Conservation (phyloP, 495 filamentous ascomycete genomes). For the Penicillium lividum region DNA sequence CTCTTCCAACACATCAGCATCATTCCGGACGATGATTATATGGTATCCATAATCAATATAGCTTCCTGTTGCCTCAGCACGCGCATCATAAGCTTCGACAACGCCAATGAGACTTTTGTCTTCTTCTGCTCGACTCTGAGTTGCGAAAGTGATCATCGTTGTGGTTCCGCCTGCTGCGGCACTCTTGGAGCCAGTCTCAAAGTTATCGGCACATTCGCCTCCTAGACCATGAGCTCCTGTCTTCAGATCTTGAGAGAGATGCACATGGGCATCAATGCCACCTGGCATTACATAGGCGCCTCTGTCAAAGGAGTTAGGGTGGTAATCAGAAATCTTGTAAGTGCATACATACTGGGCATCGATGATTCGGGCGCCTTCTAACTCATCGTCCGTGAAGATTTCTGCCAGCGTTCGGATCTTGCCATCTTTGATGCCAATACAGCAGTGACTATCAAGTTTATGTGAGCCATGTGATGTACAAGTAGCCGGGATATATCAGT, state of each 20-base stretch:
- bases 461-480: background rate
- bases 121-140: slow-evolving; percentile 18
- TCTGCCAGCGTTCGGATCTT: slow-evolving; percentile 15
- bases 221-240: slow-evolving; percentile 17
- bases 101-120: slow-evolving; percentile 10
- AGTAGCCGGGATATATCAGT: background rate
- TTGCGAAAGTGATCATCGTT: slow-evolving; percentile 57
- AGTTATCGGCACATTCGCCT: slow-evolving; percentile 19
- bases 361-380: slow-evolving; percentile 14
- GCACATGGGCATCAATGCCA: slow-evolving; percentile 45
- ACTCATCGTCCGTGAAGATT: slow-evolving; percentile 9
- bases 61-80: slow-evolving; percentile 12
- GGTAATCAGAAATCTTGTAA: background rate
- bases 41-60: slow-evolving; percentile 21
- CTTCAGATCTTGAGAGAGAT: slow-evolving; percentile 27
- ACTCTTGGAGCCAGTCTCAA: slow-evolving; percentile 36
- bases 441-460: slow-evolving; percentile 6
- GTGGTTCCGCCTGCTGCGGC: slow-evolving; percentile 61
- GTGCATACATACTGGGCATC: slow-evolving; percentile 16
- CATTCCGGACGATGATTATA: slow-evolving; percentile 18
- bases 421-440: slow-evolving; percentile 20
- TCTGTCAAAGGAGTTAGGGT: slow-evolving; percentile 1
- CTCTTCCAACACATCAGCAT: slow-evolving; percentile 12
- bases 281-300: slow-evolving; percentile 32
- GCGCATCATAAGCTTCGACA: slow-evolving; percentile 10